These are phyloP conservation scores for Coemansia guatemalensis DNA, from an alignment of 192 early-diverging fungal species.

Conservation along the genomic window DNA sequence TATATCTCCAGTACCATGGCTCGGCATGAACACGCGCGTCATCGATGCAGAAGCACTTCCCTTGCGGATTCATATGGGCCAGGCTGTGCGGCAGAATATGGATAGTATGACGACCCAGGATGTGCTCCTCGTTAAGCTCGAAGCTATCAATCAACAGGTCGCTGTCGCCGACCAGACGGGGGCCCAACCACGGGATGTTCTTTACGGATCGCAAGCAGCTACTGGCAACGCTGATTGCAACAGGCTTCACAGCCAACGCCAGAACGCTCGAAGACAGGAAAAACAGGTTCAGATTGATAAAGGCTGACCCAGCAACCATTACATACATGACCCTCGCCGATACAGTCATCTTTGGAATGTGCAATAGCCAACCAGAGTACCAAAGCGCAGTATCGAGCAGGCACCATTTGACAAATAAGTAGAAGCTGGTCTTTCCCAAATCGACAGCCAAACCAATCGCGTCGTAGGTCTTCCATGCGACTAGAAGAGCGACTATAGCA, in stretches of 20 bases:
- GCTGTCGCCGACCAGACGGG: constrained; percentile 49
- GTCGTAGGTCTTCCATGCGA: constrained; percentile 47
- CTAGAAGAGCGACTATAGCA: constrained; percentile 14
- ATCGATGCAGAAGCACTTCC: constrained; percentile 35
- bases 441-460: constrained; percentile 18
- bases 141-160: constrained; percentile 50
- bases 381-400: constrained; percentile 28
- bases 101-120: constrained; percentile 53
- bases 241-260: constrained; percentile 39
- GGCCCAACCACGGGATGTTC: constrained; percentile 40
- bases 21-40: neutral
- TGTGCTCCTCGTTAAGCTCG: constrained; percentile 46
- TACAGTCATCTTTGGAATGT: constrained; percentile 29
- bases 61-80: constrained; percentile 46
- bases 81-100: constrained; percentile 52
- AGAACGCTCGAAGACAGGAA: constrained; percentile 39
- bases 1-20: constrained; percentile 36
- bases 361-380: constrained; percentile 33
- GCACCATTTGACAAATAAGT: constrained; percentile 45
- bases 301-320: constrained; percentile 16
- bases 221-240: constrained; percentile 35
- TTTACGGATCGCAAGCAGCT: constrained; percentile 38
- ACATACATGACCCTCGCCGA: constrained; percentile 10
- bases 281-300: constrained; percentile 44
- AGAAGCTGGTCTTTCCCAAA: constrained; percentile 20